Evolutionary conservation across 2,329 filamentous ascomycete genomes (phyloP).

Genomic region (Drechmeria coniospora): DNA sequence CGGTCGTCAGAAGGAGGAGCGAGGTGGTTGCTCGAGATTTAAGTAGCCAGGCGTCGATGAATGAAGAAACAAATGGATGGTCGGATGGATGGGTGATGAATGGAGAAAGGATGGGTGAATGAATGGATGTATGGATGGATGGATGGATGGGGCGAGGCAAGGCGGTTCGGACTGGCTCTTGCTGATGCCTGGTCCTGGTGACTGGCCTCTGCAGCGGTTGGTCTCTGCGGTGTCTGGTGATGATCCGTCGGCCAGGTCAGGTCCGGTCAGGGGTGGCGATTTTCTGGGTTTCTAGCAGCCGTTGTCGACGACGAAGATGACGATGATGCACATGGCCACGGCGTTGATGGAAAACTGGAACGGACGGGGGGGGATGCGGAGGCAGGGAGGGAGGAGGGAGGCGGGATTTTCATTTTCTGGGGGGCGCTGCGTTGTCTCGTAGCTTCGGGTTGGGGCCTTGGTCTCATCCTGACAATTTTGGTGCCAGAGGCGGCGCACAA

Average conservation of each 20-base stretch:
- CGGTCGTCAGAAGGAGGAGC: background rate
- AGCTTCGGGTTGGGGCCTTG: conserved; percentile 21
- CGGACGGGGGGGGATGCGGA: conserved; percentile 7
- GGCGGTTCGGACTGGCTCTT: no score
- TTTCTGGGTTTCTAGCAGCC: background rate
- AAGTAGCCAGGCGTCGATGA: no score
- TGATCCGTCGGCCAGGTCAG: conserved; percentile 2
- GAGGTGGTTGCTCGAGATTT: conserved; percentile 1
- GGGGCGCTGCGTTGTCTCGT: conserved; percentile 18
- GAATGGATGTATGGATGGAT: no score
- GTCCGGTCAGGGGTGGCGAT: conserved; percentile 5
- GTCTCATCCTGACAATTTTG: conserved; percentile 24
- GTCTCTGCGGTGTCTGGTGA: no score
- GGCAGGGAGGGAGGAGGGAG: conserved; percentile 12
- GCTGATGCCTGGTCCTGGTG: no score
- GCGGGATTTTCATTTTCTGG: conserved; percentile 15
- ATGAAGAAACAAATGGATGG: no score
- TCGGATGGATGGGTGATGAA: no score
- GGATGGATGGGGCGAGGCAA: no score
- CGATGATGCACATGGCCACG: conserved; percentile 8
- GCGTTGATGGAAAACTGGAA: conserved; percentile 11
- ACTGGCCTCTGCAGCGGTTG: no score
- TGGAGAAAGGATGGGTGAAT: no score
- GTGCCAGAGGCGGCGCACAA: conserved; percentile 23
- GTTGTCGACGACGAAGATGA: conserved; percentile 1